Percentiles rank a stretch among this genome's conserved stretches.
Conservation (phyloP, 208 protist species). For the Endotrypanum monterogeii region DNA sequence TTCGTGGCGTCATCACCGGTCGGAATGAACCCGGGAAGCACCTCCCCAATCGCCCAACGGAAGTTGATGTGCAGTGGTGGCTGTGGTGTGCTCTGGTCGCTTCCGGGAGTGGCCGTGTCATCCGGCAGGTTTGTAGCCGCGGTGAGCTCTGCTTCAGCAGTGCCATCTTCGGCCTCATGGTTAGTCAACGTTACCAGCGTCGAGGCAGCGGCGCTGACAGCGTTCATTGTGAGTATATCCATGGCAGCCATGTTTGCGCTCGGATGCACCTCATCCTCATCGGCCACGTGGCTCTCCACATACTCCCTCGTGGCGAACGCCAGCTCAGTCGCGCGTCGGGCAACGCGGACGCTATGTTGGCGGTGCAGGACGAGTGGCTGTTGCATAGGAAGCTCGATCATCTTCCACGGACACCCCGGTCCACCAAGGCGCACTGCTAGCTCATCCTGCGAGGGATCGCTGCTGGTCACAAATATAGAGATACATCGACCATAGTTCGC, state of each 20-base stretch:
- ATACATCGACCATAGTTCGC: slow-evolving; percentile 37
- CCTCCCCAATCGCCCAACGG: slow-evolving; percentile 30
- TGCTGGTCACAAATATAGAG: slow-evolving; percentile 35
- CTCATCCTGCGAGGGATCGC: slow-evolving; percentile 18
- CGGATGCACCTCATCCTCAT: slow-evolving; percentile 14
- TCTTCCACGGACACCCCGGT: slow-evolving; percentile 47
- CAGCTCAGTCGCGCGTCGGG: slow-evolving; percentile 39
- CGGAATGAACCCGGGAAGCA: neutral
- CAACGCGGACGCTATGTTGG: slow-evolving; percentile 4
- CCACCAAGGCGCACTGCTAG: slow-evolving; percentile 62
- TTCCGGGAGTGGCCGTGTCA: neutral
- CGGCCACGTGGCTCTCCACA: slow-evolving; percentile 14
- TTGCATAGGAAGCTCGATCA: slow-evolving; percentile 44
- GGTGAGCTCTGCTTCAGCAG: slow-evolving; percentile 5
- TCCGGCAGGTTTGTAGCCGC: neutral
- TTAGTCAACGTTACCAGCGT: neutral
- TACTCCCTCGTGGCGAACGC: slow-evolving; percentile 35
- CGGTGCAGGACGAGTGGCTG: slow-evolving; percentile 35
- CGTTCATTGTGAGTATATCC: slow-evolving; percentile 26
- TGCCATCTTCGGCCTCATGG: neutral
- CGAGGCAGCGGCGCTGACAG: slow-evolving; percentile 16
- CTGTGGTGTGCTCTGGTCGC: neutral
- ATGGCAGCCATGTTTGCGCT: slow-evolving; percentile 23
- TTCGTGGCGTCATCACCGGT: neutral
- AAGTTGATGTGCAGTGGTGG: slow-evolving; percentile 28